Percentiles rank a stretch among this genome's conserved stretches.
Conservation (phyloP, 129 eudicot species). For the Artemisia tridentata region DNA sequence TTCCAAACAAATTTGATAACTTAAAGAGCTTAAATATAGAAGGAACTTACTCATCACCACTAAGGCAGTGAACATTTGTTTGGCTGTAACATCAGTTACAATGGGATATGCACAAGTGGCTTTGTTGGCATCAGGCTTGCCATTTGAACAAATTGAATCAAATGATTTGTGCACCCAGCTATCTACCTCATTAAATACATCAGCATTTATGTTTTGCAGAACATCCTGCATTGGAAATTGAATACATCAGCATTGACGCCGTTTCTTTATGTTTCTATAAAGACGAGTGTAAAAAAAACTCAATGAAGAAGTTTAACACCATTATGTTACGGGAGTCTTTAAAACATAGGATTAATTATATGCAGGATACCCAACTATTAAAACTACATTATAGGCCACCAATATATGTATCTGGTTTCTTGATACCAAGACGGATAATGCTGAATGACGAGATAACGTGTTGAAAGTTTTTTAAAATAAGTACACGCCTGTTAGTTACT, state of each 20-base stretch:
- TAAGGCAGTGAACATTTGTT: slow-evolving; percentile 61
- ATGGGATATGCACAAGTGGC: slow-evolving; percentile 58
- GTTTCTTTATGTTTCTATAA: too few relatives aligned
- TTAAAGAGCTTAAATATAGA: neutral
- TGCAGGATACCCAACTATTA: too few relatives aligned
- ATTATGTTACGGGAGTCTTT: too few relatives aligned
- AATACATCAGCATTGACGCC: neutral
- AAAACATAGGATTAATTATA: too few relatives aligned
- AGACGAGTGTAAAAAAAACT: too few relatives aligned
- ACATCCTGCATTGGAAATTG: slow-evolving; percentile 52
- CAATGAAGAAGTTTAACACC: too few relatives aligned
- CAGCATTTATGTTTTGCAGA: slow-evolving; percentile 48
- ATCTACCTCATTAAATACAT: slow-evolving; percentile 57
- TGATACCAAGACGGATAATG: too few relatives aligned
- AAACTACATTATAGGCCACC: too few relatives aligned
- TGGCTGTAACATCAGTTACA: slow-evolving; percentile 39
- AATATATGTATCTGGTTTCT: too few relatives aligned
- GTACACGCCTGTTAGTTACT: too few relatives aligned
- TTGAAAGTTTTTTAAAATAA: too few relatives aligned
- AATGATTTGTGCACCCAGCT: slow-evolving; percentile 74
- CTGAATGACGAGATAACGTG: too few relatives aligned
- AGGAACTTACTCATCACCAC: slow-evolving; percentile 62
- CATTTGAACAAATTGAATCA: slow-evolving; percentile 42
- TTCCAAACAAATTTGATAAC: neutral
- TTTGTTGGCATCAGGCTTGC: slow-evolving; percentile 38